A percentile compares a stretch with the other conserved stretches of the same genome.
Evolutionary conservation across 148 eudicot species (phyloP).

Genomic region (Dysphania ambrosioides): DNA sequence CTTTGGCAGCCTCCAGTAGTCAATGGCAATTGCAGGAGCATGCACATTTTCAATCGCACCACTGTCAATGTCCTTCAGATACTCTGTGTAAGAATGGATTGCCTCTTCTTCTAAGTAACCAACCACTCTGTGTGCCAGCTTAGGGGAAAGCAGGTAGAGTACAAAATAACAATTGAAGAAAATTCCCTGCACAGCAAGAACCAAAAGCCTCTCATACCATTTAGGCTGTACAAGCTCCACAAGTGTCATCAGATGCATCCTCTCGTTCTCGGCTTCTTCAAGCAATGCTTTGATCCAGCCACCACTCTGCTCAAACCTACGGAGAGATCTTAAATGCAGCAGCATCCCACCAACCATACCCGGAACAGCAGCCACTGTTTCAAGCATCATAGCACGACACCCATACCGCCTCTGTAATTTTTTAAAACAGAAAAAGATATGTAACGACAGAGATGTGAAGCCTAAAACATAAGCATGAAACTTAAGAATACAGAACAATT

Average conservation of each 20-base stretch:
- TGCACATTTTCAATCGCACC: conserved; percentile 75
- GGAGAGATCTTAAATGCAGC: conserved; percentile 76
- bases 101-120: conserved; percentile 97
- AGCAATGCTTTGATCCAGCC: conserved; percentile 93
- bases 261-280: conserved; percentile 94
- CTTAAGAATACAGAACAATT: not conserved
- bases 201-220: conserved; percentile 83
- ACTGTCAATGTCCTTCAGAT: conserved; percentile 65
- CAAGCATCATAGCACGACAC: conserved; percentile 97
- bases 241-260: conserved; percentile 98
- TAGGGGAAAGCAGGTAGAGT: conserved; percentile 71
- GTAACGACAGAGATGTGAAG: conserved; percentile 1
- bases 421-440: conserved; percentile 4
- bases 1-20: conserved; percentile 87
- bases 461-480: not conserved
- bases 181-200: conserved; percentile 73
- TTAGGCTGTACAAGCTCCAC: conserved; percentile 82
- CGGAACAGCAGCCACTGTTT: conserved; percentile 89
- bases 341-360: conserved; percentile 93
- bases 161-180: conserved; percentile 74
- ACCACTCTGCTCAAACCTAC: conserved; percentile 81
- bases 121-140: conserved; percentile 81
- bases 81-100: conserved; percentile 82
- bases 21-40: conserved; percentile 90
- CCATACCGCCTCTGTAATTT: conserved; percentile 65